A percentile compares a stretch with the other conserved stretches of the same genome.
These are phyloP conservation scores for Orbilia blumenaviensis DNA, from an alignment of 2,329 filamentous ascomycete genomes.

Conservation along the genomic window DNA sequence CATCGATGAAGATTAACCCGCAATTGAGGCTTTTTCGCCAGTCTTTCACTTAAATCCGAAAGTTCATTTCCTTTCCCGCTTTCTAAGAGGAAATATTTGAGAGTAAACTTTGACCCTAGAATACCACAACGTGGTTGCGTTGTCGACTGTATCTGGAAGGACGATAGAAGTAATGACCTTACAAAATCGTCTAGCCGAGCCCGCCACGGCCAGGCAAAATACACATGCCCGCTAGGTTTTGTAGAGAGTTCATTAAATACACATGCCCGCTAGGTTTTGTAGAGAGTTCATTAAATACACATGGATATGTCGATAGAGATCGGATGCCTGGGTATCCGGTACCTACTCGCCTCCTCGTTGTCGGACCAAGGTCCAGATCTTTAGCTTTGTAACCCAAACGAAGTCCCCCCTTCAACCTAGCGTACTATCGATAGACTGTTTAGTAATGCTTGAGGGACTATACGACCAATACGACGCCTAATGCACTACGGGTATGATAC, in stretches of 20 bases:
- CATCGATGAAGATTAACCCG: not conserved
- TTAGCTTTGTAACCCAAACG: slow-evolving; percentile 30
- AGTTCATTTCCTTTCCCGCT: not conserved
- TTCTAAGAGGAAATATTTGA: slow-evolving; percentile 37
- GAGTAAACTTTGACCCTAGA: slow-evolving; percentile 33
- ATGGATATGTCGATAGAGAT: slow-evolving; percentile 25
- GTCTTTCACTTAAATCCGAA: slow-evolving; percentile 14
- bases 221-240: slow-evolving; percentile 29
- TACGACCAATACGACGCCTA: not conserved
- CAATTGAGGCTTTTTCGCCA: slow-evolving; percentile 27
- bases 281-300: slow-evolving; percentile 25
- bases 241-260: slow-evolving; percentile 17
- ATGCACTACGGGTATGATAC: no score
- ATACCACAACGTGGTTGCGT: slow-evolving; percentile 46
- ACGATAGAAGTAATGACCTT: slow-evolving; percentile 40
- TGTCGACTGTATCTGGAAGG: slow-evolving; percentile 51
- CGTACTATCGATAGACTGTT: slow-evolving; percentile 18
- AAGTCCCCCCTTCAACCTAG: not conserved
- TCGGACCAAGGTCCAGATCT: slow-evolving; percentile 37
- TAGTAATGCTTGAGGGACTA: not conserved
- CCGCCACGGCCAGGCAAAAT: slow-evolving; percentile 29
- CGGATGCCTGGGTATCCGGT: slow-evolving; percentile 48
- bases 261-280: slow-evolving; percentile 24
- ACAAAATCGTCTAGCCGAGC: slow-evolving; percentile 50
- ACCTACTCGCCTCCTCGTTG: slow-evolving; percentile 24